Conservation (phyloP, 192 early-diverging fungal species). For the Gaertneriomyces semiglobifer region DNA sequence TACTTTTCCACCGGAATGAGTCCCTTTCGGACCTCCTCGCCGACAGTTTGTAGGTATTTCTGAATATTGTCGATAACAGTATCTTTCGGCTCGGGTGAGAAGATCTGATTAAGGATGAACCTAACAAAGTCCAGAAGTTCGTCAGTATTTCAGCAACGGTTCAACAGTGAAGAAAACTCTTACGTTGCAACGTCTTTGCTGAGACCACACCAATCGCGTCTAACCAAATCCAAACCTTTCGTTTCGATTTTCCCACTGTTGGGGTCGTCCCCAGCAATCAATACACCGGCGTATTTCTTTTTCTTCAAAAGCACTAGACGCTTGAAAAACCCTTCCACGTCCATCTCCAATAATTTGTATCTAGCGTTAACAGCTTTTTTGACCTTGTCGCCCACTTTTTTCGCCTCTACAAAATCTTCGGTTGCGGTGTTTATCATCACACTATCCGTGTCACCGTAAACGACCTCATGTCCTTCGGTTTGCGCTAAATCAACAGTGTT, state of each 20-base stretch:
- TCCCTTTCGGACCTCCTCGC: slow-evolving; percentile 65
- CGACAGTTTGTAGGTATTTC: slow-evolving; percentile 63
- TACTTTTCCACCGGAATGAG: slow-evolving; percentile 77
- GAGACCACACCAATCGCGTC: slow-evolving; percentile 96
- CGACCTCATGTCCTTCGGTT: slow-evolving; percentile 79
- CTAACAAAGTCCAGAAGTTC: slow-evolving; percentile 12
- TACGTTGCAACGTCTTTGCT: slow-evolving; percentile 78
- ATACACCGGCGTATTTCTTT: slow-evolving; percentile 95
- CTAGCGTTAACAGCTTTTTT: slow-evolving; percentile 84
- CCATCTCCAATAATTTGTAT: slow-evolving; percentile 94
- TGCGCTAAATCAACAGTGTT: slow-evolving; percentile 84
- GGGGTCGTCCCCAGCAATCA: slow-evolving; percentile 57
- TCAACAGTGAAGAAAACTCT: slow-evolving; percentile 1
- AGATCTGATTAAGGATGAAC: slow-evolving; percentile 50
- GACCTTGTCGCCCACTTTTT: slow-evolving; percentile 75
- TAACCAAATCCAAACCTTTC: slow-evolving; percentile 93
- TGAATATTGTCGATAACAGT: slow-evolving; percentile 78
- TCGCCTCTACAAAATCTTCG: slow-evolving; percentile 65
- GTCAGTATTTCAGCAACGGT: background rate
- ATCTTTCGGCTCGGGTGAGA: slow-evolving; percentile 67
- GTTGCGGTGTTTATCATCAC: slow-evolving; percentile 95
- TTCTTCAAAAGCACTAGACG: slow-evolving; percentile 91
- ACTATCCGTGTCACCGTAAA: slow-evolving; percentile 99
- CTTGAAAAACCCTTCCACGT: slow-evolving; percentile 90
- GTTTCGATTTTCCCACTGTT: slow-evolving; percentile 60